Evolutionary conservation across 805 yeast genomes (phyloP), one percentile per base, ranked within the genome.

Genomic region (Kregervanrija pseudodelftensis): DNA sequence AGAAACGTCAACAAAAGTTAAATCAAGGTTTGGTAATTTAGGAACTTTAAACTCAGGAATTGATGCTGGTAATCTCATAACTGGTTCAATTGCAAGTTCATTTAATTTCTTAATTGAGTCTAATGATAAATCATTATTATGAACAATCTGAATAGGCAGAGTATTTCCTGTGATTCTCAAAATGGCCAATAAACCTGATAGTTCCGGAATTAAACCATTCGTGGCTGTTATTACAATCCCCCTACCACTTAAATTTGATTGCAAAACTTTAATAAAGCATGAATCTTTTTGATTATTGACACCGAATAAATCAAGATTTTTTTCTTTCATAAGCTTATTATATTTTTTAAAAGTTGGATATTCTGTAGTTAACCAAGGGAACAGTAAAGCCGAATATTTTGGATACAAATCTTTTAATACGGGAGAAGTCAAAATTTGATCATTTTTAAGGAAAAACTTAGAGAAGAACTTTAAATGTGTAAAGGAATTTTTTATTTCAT

Each of bases 201-300:
- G 52, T 45, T 78, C 83, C 17, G 67, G 63, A 12, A 66, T 63
- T 46, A 74, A 69, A 12, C 59, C 58, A 45, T 77, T 72, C 13
- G 72, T 55, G 1, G 74, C 73, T 2, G 82, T 72, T 4, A 80
- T 57, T 1, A 77, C 83, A 17, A 79, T 72, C 3, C 86, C 86
- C 47, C 60, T 62, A 3, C 79, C 80, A 11, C 61, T 60, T 33
- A 65, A 48, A 32, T 58, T 49, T 5, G 48, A 37, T 35, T 64
- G 63, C 30, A 66, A 44, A 5, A 46, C 51, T 41, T 62, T 62
- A 16, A 66, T 42, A 43, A 60, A 51, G 47, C 68, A 60, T 13
- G 40, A n/a, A n/a, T 42, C 34, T 5, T 35, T 17, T 3, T 40
- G 36, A 8, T 46, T 42, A 10, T 32, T 33, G 4, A 33, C 31